These are phyloP conservation scores for Lepiota venenata DNA, from an alignment of 768 basidiomycete genomes.

Conservation along the genomic window DNA sequence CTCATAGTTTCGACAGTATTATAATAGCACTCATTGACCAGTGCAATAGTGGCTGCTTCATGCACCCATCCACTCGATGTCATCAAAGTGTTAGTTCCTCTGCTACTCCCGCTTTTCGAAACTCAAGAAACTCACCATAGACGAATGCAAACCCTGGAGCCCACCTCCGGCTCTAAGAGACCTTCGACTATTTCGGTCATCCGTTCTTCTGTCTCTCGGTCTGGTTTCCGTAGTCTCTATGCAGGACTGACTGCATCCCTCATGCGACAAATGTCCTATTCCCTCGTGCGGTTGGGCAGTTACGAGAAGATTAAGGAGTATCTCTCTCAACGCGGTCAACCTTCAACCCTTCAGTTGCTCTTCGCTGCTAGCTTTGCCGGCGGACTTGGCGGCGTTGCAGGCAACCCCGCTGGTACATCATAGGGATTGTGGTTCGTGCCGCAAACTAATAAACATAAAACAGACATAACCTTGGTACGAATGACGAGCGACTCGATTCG, in stretches of 20 bases:
- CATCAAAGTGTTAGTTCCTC: slow-evolving; percentile 69
- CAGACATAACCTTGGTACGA: slow-evolving; percentile 72
- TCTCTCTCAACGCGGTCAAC: slow-evolving; percentile 45
- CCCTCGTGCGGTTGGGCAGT: slow-evolving; percentile 76
- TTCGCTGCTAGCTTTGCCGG: slow-evolving; percentile 71
- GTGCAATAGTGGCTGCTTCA: slow-evolving; percentile 64
- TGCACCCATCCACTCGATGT: slow-evolving; percentile 84
- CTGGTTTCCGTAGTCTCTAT: slow-evolving; percentile 74
- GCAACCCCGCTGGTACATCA: slow-evolving; percentile 72
- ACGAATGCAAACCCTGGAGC: slow-evolving; percentile 75
- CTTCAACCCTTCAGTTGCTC: slow-evolving; percentile 55
- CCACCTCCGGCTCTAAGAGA: slow-evolving; percentile 40
- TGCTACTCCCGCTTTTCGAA: background rate
- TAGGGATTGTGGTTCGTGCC: slow-evolving; percentile 4
- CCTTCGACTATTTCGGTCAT: slow-evolving; percentile 68
- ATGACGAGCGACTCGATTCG: slow-evolving; percentile 88
- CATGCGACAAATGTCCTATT: slow-evolving; percentile 90
- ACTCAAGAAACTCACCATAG: slow-evolving; percentile 27
- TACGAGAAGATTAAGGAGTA: slow-evolving; percentile 75
- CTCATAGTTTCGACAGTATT: background rate
- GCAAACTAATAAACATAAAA: background rate
- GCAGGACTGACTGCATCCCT: slow-evolving; percentile 81
- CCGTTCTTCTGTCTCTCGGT: slow-evolving; percentile 57
- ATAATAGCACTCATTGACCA: slow-evolving; percentile 5
- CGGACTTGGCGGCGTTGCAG: slow-evolving; percentile 77